Evolutionary conservation across 2,329 filamentous ascomycete species (phyloP), one percentile per base, ranked within the genome.

Genomic region (Fusarium coicis): DNA sequence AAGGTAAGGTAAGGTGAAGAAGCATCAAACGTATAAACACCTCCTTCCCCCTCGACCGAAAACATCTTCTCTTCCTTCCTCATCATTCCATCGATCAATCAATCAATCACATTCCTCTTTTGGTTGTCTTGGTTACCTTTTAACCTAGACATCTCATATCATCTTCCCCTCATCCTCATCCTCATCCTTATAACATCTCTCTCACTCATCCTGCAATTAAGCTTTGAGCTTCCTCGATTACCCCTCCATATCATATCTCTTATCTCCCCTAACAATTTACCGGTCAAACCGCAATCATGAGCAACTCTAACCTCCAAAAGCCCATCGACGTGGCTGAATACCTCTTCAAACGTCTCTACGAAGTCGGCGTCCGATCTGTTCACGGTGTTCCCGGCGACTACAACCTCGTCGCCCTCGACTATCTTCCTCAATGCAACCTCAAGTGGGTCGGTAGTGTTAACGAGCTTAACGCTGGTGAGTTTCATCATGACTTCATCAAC

Each of bases 381-480:
- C 91, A 93, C 74, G 91, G 91, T 50, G 82, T 93, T n/a, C 91
- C 92, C 7, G 91, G 90, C 23, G 92, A 94, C 81, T 94, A 92
- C 83, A 94, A 94, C 79, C 86, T 94, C 54, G 86, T 89, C 21
- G 86, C 91, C 14, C 85, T 93, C 30, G 92, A 93, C 80, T 92
- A 92, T 79, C 82, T 93, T 47, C 84, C 87, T 30, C 85, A 87
- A 40, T 84, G 84, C 53, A 88, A 86, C 10, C 81, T 93, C 42
- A 86, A 87, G 76, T 93, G 91, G 91, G 88, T 92, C 44, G 89
- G 89, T 64, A 93, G 91, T 79, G 89, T 90, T 73, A 93, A 93
- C 77, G 92, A 93, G 80, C 86, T 93, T 66, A 93, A 93, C 79
- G 92, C 92, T 50, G 90, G 90, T 90, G 77, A 81, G 85, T 79